Evolutionary conservation across 768 basidiomycete species (phyloP).

Genomic region (Brasilioporus rufonigricans): DNA sequence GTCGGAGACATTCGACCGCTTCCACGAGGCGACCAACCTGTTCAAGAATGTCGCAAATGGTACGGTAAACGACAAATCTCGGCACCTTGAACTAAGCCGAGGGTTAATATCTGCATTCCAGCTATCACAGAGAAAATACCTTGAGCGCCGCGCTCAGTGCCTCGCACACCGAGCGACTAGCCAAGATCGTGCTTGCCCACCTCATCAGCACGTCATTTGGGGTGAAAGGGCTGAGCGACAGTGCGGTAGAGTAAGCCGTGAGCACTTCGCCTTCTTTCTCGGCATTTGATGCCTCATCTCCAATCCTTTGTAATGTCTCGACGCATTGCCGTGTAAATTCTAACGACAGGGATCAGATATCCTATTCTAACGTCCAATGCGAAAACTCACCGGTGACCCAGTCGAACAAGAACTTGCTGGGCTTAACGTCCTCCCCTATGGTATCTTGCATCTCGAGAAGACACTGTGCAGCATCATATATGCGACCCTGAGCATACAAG

Average conservation of each 20-base stretch:
- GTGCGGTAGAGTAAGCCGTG: neutral
- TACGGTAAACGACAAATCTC: neutral
- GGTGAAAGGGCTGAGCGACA: neutral
- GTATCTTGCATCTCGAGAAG: neutral
- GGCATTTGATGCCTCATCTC: neutral
- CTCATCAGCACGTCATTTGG: neutral
- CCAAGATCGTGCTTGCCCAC: neutral
- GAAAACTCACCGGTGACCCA: constrained; percentile 7
- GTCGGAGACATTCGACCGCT: neutral
- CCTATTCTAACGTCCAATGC: neutral
- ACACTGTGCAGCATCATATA: neutral
- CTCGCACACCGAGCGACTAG: neutral
- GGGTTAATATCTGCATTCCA: neutral
- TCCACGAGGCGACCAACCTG: neutral
- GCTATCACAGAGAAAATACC: neutral
- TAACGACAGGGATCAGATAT: neutral
- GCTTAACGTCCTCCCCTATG: neutral
- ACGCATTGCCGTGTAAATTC: neutral
- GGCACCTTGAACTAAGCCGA: neutral
- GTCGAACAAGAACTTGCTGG: neutral
- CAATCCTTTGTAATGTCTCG: neutral
- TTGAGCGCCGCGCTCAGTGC: neutral
- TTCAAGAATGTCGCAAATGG: neutral
- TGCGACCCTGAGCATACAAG: too few relatives aligned
- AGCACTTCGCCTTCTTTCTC: neutral